phyloP scores from a whole-genome alignment of 495 filamentous ascomycete species.

The Penicillium bovifimosum region DNA sequence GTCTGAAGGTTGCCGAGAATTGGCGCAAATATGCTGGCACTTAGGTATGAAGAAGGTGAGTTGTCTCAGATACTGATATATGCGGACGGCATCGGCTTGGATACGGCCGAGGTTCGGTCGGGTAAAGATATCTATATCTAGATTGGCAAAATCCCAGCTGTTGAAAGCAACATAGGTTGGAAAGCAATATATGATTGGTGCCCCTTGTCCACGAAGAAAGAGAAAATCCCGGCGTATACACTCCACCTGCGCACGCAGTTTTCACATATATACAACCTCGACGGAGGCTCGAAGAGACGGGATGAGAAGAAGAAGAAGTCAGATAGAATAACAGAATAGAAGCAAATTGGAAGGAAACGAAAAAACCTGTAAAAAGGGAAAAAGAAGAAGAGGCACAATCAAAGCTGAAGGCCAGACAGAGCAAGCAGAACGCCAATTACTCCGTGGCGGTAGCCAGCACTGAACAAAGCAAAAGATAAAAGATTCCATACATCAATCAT shows the following conservation, averaged over 20 bases:
- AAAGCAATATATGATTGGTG: background rate
- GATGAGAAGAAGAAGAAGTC: background rate
- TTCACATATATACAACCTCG: background rate
- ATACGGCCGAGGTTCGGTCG: too few species aligned
- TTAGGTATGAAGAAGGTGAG: too few species aligned
- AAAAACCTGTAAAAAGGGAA: background rate
- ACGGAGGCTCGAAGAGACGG: background rate
- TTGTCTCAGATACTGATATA: too few species aligned
- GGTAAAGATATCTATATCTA: too few species aligned
- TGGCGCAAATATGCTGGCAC: too few species aligned
- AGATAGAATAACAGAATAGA: background rate
- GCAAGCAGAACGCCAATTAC: background rate
- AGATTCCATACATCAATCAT: slow-evolving; percentile 6
- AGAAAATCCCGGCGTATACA: background rate
- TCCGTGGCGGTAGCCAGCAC: background rate
- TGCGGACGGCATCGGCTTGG: too few species aligned
- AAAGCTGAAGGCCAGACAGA: background rate
- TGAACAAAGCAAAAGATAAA: background rate
- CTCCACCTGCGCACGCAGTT: background rate
- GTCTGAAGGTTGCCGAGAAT: too few species aligned
- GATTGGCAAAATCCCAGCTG: too few species aligned
- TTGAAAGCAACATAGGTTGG: background rate
- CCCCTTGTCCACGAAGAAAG: background rate
- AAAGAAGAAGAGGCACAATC: background rate
- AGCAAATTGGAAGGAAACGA: background rate